Conservation (phyloP, 441 rosid genomes). For the Brassica balearica region DNA sequence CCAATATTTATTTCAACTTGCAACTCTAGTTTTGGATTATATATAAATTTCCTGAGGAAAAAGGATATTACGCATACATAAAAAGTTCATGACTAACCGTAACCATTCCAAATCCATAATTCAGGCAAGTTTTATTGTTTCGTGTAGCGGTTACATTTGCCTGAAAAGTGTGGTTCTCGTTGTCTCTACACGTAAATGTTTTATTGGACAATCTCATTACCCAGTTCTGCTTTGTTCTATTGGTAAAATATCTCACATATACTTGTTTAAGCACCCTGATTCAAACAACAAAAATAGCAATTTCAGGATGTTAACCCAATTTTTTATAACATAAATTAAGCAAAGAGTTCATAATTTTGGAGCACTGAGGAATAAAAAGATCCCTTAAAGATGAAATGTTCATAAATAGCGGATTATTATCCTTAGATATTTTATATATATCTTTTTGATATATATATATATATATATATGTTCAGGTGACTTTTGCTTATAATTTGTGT, state of each 20-base stretch:
- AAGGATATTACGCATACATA: background rate
- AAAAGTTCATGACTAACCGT: slow-evolving; percentile 15
- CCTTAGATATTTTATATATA: background rate
- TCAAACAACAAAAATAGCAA: background rate
- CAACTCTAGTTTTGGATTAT: background rate
- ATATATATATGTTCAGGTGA: slow-evolving; percentile 29
- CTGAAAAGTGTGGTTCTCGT: slow-evolving; percentile 29
- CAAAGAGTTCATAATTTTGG: background rate
- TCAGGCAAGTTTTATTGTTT: slow-evolving; percentile 16
- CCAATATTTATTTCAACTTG: background rate
- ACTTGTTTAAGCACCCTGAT: background rate
- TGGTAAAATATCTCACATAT: background rate
- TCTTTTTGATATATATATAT: background rate
- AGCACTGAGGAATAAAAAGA: background rate
- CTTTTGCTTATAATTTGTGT: slow-evolving; percentile 33
- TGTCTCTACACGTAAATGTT: background rate
- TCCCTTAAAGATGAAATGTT: slow-evolving; percentile 10
- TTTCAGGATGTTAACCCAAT: slow-evolving; percentile 13
- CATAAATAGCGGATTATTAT: background rate
- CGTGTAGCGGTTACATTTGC: slow-evolving; percentile 29
- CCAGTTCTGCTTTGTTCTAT: background rate
- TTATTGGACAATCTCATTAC: background rate
- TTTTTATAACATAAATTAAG: background rate
- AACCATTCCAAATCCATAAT: slow-evolving; percentile 1
- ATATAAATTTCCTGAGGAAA: background rate